Percentiles rank a stretch among this genome's conserved stretches.
Evolutionary conservation across 2,329 filamentous ascomycete species (phyloP).

Genomic region (Alternaria incomplexa): DNA sequence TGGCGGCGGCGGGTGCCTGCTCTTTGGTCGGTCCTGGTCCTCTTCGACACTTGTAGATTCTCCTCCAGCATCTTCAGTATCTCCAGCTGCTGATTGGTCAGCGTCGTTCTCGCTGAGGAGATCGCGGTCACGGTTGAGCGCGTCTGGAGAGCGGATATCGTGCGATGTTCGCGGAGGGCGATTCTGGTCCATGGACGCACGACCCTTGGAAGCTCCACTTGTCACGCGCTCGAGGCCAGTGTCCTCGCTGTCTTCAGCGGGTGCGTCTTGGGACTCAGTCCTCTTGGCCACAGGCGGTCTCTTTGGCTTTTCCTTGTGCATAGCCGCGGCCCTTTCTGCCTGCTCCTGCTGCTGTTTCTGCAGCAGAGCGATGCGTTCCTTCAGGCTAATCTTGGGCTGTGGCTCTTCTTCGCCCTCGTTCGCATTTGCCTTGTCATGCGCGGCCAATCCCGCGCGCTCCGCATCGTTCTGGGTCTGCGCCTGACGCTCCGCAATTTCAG

Average conservation of each 20-base stretch:
- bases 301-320: slow-evolving; percentile 86
- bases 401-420: slow-evolving; percentile 70
- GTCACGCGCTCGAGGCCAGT: slow-evolving; percentile 46
- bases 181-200: slow-evolving; percentile 50
- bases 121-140: slow-evolving; percentile 55
- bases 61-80: slow-evolving; percentile 66
- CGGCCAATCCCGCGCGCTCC: slow-evolving; percentile 69
- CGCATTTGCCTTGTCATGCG: slow-evolving; percentile 47
- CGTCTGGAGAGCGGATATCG: slow-evolving; percentile 49
- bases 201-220: slow-evolving; percentile 40
- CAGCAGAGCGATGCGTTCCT: slow-evolving; percentile 91
- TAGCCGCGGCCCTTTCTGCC: slow-evolving; percentile 79
- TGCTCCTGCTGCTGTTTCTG: slow-evolving; percentile 95
- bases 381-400: slow-evolving; percentile 88
- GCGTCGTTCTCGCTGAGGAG: slow-evolving; percentile 69
- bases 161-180: slow-evolving; percentile 48
- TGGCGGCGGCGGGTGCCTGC: slow-evolving; percentile 21
- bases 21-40: slow-evolving; percentile 63
- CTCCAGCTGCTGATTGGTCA: slow-evolving; percentile 68
- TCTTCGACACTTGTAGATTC: slow-evolving; percentile 76
- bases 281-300: slow-evolving; percentile 70
- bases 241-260: slow-evolving; percentile 43
- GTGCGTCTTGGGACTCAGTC: slow-evolving; percentile 54
- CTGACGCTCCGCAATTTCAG: slow-evolving; percentile 66
- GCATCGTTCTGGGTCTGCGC: slow-evolving; percentile 70